A percentile compares a stretch with the other conserved stretches of the same genome.
phyloP scores from a whole-genome alignment of 306 rosid species.

The Dryas drummondii region DNA sequence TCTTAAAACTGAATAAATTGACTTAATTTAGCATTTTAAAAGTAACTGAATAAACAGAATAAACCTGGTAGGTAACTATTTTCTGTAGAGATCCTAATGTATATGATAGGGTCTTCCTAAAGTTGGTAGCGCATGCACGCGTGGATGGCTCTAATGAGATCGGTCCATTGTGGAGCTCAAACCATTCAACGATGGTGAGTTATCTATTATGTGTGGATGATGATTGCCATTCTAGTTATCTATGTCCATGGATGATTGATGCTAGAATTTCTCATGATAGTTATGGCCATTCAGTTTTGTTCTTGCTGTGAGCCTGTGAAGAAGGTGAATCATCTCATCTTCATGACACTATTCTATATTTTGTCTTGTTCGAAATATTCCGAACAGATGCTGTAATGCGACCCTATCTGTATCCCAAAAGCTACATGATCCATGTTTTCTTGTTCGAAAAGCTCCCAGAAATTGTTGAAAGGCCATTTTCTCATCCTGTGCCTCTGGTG shows the following conservation, averaged over 20 bases:
- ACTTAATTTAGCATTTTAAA: not conserved
- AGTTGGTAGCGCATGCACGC: not conserved
- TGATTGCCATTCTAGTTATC: no score
- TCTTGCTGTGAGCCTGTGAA: not conserved
- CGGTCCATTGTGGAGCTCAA: not conserved
- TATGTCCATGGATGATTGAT: no score
- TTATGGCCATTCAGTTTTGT: not conserved
- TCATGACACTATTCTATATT: not conserved
- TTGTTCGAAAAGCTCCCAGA: not conserved
- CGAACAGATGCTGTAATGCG: not conserved
- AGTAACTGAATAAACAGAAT: no score
- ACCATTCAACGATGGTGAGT: not conserved
- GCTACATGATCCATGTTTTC: not conserved
- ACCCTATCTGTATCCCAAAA: not conserved
- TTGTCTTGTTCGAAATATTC: not conserved
- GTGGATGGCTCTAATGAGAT: not conserved
- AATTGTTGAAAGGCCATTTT: not conserved
- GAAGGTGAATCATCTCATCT: not conserved
- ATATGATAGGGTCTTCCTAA: no score
- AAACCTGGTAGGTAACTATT: no score
- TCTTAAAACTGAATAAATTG: not conserved
- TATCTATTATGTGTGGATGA: no score
- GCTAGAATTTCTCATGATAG: no score
- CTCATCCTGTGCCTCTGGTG: not conserved
- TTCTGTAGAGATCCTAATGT: no score